Conservation (phyloP, 208 protist genomes). For the Vickermania ingenoplastis region DNA sequence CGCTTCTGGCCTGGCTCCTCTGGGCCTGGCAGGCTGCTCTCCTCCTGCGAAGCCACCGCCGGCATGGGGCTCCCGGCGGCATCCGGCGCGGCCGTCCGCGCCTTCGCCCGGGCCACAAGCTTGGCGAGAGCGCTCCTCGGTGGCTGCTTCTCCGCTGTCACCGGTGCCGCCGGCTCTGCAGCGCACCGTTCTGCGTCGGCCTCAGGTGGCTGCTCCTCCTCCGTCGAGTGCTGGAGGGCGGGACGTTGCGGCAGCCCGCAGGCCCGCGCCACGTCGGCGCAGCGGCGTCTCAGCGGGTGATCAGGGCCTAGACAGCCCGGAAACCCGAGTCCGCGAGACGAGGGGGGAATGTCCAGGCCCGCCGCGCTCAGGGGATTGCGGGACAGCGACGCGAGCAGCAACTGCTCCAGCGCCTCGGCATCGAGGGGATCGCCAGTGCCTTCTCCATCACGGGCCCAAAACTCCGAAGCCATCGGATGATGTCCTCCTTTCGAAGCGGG, state of each 20-base stretch:
- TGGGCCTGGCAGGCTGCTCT: no score
- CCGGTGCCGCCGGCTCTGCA: background rate
- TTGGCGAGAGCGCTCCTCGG: slow-evolving; percentile 29
- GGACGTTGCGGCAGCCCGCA: background rate
- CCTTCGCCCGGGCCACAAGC: slow-evolving; percentile 38
- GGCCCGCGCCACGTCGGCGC: background rate
- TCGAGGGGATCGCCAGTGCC: background rate
- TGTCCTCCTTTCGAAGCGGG: no score
- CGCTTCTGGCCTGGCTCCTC: no score
- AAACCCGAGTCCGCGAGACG: background rate
- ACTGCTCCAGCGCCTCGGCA: slow-evolving; percentile 1
- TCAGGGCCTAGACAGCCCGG: background rate
- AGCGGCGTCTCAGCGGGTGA: background rate
- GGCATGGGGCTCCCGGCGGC: no score
- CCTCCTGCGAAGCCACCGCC: no score
- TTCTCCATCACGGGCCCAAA: no score
- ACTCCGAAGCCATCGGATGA: no score
- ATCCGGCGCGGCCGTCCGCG: slow-evolving; percentile 1
- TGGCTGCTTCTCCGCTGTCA: slow-evolving; percentile 3
- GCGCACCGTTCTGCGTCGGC: background rate
- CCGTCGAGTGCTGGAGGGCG: background rate
- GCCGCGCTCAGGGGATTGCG: background rate
- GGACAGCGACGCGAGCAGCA: slow-evolving; percentile 3
- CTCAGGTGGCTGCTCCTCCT: no score
- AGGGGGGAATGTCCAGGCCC: background rate